phyloP scores from a whole-genome alignment of 495 filamentous ascomycete genomes.

The Penicillium bovifimosum region DNA sequence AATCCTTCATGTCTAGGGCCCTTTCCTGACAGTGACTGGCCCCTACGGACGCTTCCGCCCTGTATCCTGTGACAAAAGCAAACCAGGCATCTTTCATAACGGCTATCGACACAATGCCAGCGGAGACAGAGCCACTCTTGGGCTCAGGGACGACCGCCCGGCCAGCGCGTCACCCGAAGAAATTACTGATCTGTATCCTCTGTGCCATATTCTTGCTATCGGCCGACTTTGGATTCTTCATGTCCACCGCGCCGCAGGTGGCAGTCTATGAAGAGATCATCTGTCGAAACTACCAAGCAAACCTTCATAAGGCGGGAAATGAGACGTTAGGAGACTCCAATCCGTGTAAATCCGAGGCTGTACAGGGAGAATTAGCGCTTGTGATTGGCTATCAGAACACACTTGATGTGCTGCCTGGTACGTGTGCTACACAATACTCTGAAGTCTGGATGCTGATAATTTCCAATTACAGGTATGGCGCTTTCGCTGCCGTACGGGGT shows the following conservation, averaged over 20 bases:
- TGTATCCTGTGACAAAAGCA: not conserved
- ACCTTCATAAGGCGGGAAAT: constrained; percentile 1
- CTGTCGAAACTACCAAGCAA: constrained; percentile 29
- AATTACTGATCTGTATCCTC: constrained; percentile 13
- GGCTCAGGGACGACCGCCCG: not conserved
- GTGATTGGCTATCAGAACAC: constrained; percentile 39
- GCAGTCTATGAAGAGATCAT: constrained; percentile 38
- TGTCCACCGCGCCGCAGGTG: constrained; percentile 29
- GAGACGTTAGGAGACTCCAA: not conserved
- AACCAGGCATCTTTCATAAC: not conserved
- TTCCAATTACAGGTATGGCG: constrained; percentile 21
- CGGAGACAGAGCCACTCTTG: not conserved
- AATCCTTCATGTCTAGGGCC: not conserved
- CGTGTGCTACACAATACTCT: not conserved
- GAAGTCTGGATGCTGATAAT: not conserved
- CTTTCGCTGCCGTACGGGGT: constrained; percentile 32
- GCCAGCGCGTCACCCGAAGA: constrained; percentile 7
- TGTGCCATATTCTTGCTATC: constrained; percentile 16
- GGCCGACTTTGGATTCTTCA: constrained; percentile 24
- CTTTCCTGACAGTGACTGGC: too few species aligned
- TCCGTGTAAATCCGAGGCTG: constrained; percentile 37
- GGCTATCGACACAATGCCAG: not conserved
- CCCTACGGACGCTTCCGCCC: not conserved
- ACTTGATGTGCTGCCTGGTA: constrained; percentile 34
- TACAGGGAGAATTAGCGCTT: constrained; percentile 40